Base-by-base conservation (phyloP, 768 basidiomycete genomes). In the Kwoniella heveanensis region DNA sequence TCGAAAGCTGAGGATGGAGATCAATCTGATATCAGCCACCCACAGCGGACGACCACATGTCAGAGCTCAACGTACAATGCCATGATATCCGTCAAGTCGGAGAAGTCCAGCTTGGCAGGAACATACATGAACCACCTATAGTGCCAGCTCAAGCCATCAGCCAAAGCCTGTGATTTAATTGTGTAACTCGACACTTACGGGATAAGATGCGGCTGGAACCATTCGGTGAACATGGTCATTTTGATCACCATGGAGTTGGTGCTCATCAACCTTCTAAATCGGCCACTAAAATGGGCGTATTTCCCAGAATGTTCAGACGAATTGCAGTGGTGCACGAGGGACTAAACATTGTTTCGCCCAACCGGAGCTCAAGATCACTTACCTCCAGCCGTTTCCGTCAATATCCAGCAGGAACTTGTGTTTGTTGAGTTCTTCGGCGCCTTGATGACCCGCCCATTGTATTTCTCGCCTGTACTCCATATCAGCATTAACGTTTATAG, bases 221-320 rank as follows among this genome's bases (percentile, higher is more conserved):
- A 82, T 62, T 64, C 81, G 63, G 78, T 82, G 70, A 74, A 82
- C 55, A 81, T 79, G 2, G 79, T 79, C 30, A 74, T 66, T 54
- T 82, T 82, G 66, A 82, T 74, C 22, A 81, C 79, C 27, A 81
- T 69, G 51, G 81, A 80, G 60, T 82, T 82, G 22, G 78, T 79
- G 53, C 73, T 77, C 81, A 82, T 81, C 47, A 82, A 64, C 48
- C 67, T 70, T 26, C 69, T 58, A 56, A 77, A 72, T 21, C 73
- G 69, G 30, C 75, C 74, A 57, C 72, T 70, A 37, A 2, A 7
- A 54, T 24, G 21, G 15, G n/a, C n/a, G 25, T 9, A 30, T 46
- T 25, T 6, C 13, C 27, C 1, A 37, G 44, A 19, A 8, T 13
- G 39, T 21, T 32, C 32, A 54, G n/a, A 39, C n/a, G 37, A 9